Evolutionary conservation across 1,284 basidiomycete genomes (phyloP).

Genomic region (Pyrrhoderma noxium): DNA sequence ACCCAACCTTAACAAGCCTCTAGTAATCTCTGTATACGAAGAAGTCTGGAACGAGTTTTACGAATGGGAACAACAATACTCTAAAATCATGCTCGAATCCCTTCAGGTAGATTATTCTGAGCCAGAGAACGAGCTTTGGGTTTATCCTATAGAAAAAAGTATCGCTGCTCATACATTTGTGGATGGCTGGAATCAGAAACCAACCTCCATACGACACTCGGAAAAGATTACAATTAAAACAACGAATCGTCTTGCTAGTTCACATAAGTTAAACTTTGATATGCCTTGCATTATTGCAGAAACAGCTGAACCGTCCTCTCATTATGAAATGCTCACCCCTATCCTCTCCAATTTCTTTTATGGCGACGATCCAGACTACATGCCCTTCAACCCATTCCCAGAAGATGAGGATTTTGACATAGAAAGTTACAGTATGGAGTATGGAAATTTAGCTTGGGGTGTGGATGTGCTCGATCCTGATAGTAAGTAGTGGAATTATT

Average conservation of each 20-base stretch:
- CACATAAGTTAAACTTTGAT: too few relatives aligned
- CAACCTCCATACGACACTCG: neutral
- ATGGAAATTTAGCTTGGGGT: constrained; percentile 44
- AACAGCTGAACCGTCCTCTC: constrained; percentile 29
- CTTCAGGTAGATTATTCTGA: neutral
- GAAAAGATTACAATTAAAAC: neutral
- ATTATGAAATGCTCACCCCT: constrained; percentile 48
- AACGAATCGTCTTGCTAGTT: neutral
- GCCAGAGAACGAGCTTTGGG: neutral
- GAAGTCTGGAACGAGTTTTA: constrained; percentile 20
- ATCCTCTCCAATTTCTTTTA: constrained; percentile 36
- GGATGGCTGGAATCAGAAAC: neutral
- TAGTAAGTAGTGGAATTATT: constrained; percentile 31
- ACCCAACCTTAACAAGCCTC: neutral
- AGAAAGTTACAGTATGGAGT: constrained; percentile 32
- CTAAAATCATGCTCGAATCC: neutral
- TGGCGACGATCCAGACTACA: constrained; percentile 48
- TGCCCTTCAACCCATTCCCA: constrained; percentile 52
- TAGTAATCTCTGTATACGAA: constrained; percentile 13
- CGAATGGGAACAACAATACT: constrained; percentile 18
- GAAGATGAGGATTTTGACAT: constrained; percentile 46
- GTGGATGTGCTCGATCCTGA: constrained; percentile 36
- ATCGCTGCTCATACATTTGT: neutral
- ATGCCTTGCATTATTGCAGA: constrained; percentile 20
- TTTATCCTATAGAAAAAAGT: neutral